phyloP scores from a whole-genome alignment of 129 eudicot genomes.

The Chrysanthemum makinoi region DNA sequence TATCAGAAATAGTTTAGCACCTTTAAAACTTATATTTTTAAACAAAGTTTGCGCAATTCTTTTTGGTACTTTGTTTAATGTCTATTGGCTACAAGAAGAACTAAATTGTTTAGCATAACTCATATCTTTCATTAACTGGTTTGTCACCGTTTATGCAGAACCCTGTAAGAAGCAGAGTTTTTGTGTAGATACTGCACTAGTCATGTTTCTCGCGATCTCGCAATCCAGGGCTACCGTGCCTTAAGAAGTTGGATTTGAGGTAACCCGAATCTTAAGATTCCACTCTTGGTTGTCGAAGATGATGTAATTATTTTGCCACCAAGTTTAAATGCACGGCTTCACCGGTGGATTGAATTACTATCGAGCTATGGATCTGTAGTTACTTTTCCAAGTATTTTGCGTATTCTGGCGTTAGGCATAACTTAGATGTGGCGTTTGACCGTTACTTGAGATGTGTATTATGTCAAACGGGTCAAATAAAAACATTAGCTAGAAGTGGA shows the following conservation, averaged over 20 bases:
- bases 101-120: no score
- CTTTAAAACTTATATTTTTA: background rate
- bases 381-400: background rate
- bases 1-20: background rate
- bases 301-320: conserved; percentile 68
- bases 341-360: conserved; percentile 89
- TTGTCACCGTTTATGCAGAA: conserved; percentile 34
- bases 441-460: background rate
- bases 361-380: conserved; percentile 82
- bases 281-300: conserved; percentile 74
- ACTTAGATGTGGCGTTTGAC: background rate
- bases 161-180: conserved; percentile 71
- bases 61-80: conserved; percentile 19
- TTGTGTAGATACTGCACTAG: conserved; percentile 52
- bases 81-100: background rate
- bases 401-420: background rate
- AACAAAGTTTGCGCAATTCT: background rate
- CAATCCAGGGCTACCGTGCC: conserved; percentile 56
- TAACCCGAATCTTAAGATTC: conserved; percentile 43
- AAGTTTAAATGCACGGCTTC: conserved; percentile 59
- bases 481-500: background rate
- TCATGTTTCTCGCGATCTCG: conserved; percentile 62
- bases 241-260: conserved; percentile 61
- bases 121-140: background rate
- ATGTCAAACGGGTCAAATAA: background rate